Evolutionary conservation across 306 rosid species (phyloP).

Genomic region (Sicyos baderoa): DNA sequence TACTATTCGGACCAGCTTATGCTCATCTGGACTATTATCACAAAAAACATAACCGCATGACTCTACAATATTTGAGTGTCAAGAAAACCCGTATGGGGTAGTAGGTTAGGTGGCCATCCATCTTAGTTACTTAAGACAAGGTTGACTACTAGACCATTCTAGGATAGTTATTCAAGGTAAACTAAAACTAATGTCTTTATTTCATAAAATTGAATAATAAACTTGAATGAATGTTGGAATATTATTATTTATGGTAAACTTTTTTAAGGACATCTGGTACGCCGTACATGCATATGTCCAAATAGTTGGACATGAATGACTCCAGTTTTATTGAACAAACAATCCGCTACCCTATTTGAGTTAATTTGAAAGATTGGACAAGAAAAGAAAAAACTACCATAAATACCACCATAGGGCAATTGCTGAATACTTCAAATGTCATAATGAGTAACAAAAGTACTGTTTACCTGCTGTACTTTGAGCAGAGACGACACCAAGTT

Average conservation of each 20-base stretch:
- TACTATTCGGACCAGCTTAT: no score
- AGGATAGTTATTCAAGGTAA: no score
- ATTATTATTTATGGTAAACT: neutral
- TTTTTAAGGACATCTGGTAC: neutral
- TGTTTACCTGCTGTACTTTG: conserved; percentile 69
- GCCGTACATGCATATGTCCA: neutral
- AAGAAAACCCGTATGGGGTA: no score
- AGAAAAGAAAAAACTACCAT: neutral
- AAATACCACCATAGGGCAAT: neutral
- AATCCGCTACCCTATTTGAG: neutral
- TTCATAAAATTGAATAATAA: neutral
- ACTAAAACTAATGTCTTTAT: neutral
- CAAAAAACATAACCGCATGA: no score
- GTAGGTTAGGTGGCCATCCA: no score
- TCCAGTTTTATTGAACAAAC: neutral
- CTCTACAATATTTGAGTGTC: no score
- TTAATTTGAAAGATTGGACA: neutral
- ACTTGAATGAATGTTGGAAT: neutral
- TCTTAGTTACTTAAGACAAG: no score
- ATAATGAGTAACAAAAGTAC: neutral
- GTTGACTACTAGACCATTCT: no score
- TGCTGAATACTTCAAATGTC: neutral
- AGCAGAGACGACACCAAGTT: conserved; percentile 83
- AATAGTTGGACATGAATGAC: neutral
- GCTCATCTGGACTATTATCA: no score